Evolutionary conservation across 2,329 filamentous ascomycete species (phyloP), one percentile per base, ranked within the genome.

Genomic region (Penicillium sp.): DNA sequence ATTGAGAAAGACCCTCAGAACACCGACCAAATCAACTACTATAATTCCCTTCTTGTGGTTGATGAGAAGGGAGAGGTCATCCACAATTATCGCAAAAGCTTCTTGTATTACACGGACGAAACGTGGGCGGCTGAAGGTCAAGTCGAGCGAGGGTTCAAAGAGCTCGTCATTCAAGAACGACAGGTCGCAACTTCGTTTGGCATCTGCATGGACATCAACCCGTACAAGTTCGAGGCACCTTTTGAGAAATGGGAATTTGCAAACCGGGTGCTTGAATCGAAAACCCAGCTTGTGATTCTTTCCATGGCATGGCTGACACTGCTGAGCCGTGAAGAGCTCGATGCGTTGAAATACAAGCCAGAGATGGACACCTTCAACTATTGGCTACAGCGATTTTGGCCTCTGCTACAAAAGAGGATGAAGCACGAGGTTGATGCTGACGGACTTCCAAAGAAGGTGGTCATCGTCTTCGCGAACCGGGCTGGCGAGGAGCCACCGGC

Each of bases 31-130:
- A 58, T 65, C 10, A 77, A 68, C 39, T 75, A 79, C 60, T 87
- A 85, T 72, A 88, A 88, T 66, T 80, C 81, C 8, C 79, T 82
- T 4, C 77, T 87, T 16, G 81, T 84, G 22, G 78, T 87, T 24
- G 76, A 77, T n/a, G 79, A 83, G 3, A 60, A 67, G 0, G 85
- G 85, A 3, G 64, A 76, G n/a, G 71, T 85, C 2, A 61, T 87
- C 11, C 72, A 76, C 43, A 85, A 86, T 64, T 86, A 87, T 70
- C 81, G 84, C 58, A 88, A 88, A 68, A 78, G 78, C 10, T 86
- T 86, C 62, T 79, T 88, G 56, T 88, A 86, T 74, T 86, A 85
- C 70, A 87, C 85, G 7, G 85, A 88, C 62, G 85, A 86, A 63
- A 83, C 81, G 1, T 88, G 85, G 85, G 83, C 85, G 2, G 64